Conservation (phyloP, 2,329 filamentous ascomycete genomes). For the Lachnum nothofagi region DNA sequence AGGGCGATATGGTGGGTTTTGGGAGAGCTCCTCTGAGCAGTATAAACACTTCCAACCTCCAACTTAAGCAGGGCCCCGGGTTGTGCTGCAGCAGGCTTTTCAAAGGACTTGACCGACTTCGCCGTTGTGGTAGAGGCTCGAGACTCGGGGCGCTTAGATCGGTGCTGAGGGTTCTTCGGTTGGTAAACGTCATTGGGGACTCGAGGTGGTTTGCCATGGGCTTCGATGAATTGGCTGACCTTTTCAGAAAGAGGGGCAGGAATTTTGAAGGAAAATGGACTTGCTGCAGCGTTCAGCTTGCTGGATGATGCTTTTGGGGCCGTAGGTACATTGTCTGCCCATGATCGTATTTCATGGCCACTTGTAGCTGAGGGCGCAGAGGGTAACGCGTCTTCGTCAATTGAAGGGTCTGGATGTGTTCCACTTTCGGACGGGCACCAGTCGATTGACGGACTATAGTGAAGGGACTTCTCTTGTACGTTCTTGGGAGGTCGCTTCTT, state of each 20-base stretch:
- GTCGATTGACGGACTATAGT: no score
- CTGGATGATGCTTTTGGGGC: neutral
- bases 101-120: conserved; percentile 1
- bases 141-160: conserved; percentile 6
- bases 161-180: conserved; percentile 20
- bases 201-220: conserved; percentile 11
- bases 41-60: conserved; percentile 9
- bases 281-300: neutral
- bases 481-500: conserved; percentile 11
- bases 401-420: no score
- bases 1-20: conserved; percentile 6
- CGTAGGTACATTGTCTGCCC: conserved; percentile 12
- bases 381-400: no score
- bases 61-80: conserved; percentile 1
- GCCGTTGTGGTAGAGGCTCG: conserved; percentile 3
- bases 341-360: conserved; percentile 16
- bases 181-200: conserved; percentile 18
- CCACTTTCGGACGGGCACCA: no score
- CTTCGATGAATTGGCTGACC: conserved; percentile 11
- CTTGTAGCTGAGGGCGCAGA: neutral
- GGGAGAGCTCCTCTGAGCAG: conserved; percentile 4
- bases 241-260: neutral
- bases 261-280: neutral
- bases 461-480: conserved; percentile 3
- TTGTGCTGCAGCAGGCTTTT: no score